These are phyloP conservation scores for Boehmeria nivea DNA, from an alignment of 306 rosid genomes.

Conservation along the genomic window DNA sequence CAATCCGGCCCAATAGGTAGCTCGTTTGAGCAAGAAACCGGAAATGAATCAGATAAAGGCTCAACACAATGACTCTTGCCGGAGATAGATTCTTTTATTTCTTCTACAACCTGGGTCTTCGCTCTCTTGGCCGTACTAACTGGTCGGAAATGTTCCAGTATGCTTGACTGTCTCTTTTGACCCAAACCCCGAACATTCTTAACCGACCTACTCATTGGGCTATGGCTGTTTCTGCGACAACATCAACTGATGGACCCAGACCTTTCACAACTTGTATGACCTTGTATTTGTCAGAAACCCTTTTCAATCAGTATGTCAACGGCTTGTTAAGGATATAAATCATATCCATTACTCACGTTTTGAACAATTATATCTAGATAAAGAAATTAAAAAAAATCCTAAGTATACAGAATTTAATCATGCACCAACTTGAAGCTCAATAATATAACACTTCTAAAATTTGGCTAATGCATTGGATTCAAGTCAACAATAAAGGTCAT, in stretches of 20 bases:
- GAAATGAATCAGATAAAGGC: slow-evolving; percentile 15
- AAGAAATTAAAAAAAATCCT: no score
- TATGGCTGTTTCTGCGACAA: slow-evolving; percentile 11
- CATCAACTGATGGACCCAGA: slow-evolving; percentile 41
- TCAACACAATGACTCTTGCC: slow-evolving; percentile 3
- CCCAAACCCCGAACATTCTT: slow-evolving; percentile 18
- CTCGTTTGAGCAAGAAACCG: slow-evolving; percentile 13
- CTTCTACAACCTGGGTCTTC: slow-evolving; percentile 23
- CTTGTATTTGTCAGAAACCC: slow-evolving; percentile 49
- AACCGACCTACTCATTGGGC: slow-evolving; percentile 28
- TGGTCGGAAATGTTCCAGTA: slow-evolving; percentile 55
- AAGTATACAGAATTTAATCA: no score
- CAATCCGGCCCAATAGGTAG: slow-evolving; percentile 35
- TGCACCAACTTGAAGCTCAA: no score
- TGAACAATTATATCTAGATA: no score
- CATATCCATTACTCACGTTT: slow-evolving; percentile 24
- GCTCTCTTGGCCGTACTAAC: slow-evolving; percentile 20
- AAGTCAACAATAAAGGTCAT: no score
- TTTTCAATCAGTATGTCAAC: slow-evolving; percentile 53
- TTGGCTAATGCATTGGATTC: no score
- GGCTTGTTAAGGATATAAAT: slow-evolving; percentile 32
- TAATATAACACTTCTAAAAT: no score
- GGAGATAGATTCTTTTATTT: slow-evolving; percentile 24
- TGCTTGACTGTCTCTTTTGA: slow-evolving; percentile 56
- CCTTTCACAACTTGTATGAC: slow-evolving; percentile 38